These are phyloP conservation scores for Talaromyces nanjingensis DNA, from an alignment of 495 filamentous ascomycete species.

Conservation along the genomic window DNA sequence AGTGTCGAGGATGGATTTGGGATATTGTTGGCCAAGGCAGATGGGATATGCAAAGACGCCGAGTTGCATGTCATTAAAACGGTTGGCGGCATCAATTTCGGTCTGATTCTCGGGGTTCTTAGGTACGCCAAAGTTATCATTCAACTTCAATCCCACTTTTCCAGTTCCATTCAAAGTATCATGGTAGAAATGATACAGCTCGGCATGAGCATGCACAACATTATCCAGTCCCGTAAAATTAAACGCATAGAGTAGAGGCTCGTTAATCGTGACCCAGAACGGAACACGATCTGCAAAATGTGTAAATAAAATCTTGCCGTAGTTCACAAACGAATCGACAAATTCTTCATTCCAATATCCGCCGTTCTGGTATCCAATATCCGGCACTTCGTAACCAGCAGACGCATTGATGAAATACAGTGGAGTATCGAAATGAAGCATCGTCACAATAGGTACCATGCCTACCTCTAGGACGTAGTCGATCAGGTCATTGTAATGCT, in stretches of 20 bases:
- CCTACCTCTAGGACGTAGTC: constrained; percentile 31
- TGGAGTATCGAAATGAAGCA: constrained; percentile 37
- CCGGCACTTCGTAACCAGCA: constrained; percentile 15
- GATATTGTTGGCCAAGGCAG: constrained; percentile 35
- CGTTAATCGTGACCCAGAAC: constrained; percentile 42
- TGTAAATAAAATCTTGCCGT: constrained; percentile 31
- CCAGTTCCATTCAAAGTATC: constrained; percentile 31
- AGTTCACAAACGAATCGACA: constrained; percentile 30
- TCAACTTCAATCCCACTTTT: constrained; percentile 32
- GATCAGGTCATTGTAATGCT: constrained; percentile 43
- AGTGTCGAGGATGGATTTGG: constrained; percentile 24
- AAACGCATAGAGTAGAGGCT: constrained; percentile 27
- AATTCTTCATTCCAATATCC: constrained; percentile 30
- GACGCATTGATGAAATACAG: constrained; percentile 20
- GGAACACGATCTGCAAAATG: constrained; percentile 37
- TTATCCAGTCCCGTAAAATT: constrained; percentile 26
- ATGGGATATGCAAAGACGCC: constrained; percentile 34
- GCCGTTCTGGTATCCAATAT: constrained; percentile 25
- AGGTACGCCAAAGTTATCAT: constrained; percentile 36
- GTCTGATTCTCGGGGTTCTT: constrained; percentile 24
- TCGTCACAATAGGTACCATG: constrained; percentile 34
- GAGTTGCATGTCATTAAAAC: constrained; percentile 34
- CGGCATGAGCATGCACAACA: constrained; percentile 31
- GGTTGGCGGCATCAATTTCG: constrained; percentile 28
- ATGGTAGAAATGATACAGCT: constrained; percentile 35